Percentiles rank a stretch among this genome's conserved stretches.
phyloP scores from a whole-genome alignment of 2,329 filamentous ascomycete genomes.

The Metarhizium sp. region DNA sequence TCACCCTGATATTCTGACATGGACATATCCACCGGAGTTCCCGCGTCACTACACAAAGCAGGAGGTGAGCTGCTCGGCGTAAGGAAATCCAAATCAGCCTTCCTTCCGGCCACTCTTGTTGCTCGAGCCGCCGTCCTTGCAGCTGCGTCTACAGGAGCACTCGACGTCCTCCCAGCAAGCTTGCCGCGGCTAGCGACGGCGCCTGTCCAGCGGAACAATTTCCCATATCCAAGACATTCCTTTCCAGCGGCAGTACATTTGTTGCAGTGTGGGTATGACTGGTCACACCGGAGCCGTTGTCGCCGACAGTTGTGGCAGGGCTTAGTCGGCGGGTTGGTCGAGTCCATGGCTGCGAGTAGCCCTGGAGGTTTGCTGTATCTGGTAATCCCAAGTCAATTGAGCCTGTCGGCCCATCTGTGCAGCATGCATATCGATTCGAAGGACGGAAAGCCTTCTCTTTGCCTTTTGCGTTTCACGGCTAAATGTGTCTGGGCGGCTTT shows the following conservation, averaged over 20 bases:
- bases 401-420: constrained; percentile 6
- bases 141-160: constrained; percentile 17
- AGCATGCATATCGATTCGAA: constrained; percentile 2
- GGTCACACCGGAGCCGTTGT: constrained; percentile 43
- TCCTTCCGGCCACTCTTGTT: constrained; percentile 8
- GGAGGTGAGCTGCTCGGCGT: constrained; percentile 4
- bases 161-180: constrained; percentile 30
- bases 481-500: not conserved
- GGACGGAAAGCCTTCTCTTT: constrained; percentile 1
- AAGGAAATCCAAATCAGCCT: not conserved
- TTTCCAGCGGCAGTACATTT: constrained; percentile 39
- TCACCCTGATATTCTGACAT: constrained; percentile 9
- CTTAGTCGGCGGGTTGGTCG: constrained; percentile 19
- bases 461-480: not conserved
- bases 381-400: constrained; percentile 6
- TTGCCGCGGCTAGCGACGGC: constrained; percentile 34
- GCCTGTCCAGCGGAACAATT: constrained; percentile 42
- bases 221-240: constrained; percentile 44
- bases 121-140: not conserved
- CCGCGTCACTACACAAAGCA: not conserved
- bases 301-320: constrained; percentile 46
- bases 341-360: constrained; percentile 11
- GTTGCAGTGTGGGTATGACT: constrained; percentile 39
- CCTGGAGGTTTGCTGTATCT: not conserved
- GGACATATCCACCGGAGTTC: not conserved